Base-by-base conservation (phyloP, 1,284 basidiomycete genomes). In the Coniophora puteana region DNA sequence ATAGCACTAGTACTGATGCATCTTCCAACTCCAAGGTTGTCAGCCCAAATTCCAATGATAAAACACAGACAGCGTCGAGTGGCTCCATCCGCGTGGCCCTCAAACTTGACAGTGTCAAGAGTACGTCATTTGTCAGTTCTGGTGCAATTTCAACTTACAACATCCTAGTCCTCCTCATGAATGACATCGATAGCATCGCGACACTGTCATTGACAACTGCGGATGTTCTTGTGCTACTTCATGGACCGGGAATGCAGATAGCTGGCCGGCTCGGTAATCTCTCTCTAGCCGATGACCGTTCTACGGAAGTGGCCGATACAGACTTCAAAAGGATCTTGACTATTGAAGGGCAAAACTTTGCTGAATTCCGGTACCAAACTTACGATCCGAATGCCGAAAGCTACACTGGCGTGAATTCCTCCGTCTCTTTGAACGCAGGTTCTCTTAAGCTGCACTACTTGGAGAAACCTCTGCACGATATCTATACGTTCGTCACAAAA, bases 321-420 rank as follows among this genome's bases (percentile, higher is more conserved):
- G 77, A 83, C 41, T 96, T 95, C 71, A 89, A 90, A 55, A 80
- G 93, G 54, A 75, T 99, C 8, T 67, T 99, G 41, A 89, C 92
- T 22, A 99, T 99, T 42, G 92, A 99, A 58, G 96, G 94, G 27
- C 82, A 93, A 53, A 90, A 99, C 61, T 81, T 99, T 35, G 95
- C 93, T 18, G 90, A 97, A 61, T 93, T 99, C 67, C 81, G 79
- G 41, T 98, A 99, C 63, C 88, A 97, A 64, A 99, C 93, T 0
- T 95, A 84, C 63, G 89, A 95, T 61, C 78, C 88, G 12, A 62
- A 71, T 17, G 76, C 78, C 39, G 69, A 78, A 24, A 71, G 73
- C 1, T 89, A 91, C 61, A 73, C 76, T 2, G 92, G 92, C 26
- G 79, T 95, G 66, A 93, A 94, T 62, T 93, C 93, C 4, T 81